A percentile compares a stretch with the other conserved stretches of the same genome.
Conservation (phyloP, 805 yeast genomes). For the Candida pseudoglaebosa region DNA sequence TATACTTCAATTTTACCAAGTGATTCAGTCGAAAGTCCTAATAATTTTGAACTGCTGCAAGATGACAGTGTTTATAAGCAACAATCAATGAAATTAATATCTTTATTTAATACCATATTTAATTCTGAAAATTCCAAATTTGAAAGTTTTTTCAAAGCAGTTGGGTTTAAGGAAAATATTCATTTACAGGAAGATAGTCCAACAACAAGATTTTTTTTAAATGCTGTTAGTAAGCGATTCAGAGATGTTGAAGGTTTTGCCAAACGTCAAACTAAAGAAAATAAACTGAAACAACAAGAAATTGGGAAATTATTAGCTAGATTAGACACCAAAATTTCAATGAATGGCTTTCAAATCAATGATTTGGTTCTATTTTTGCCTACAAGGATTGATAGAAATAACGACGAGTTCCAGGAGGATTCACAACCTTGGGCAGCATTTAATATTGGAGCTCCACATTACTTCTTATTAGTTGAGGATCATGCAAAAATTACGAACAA, state of each 20-base stretch:
- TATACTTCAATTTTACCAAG: conserved; percentile 6
- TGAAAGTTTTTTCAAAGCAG: conserved; percentile 16
- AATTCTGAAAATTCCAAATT: conserved; percentile 13
- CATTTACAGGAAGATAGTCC: conserved; percentile 20
- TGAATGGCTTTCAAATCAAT: conserved; percentile 62
- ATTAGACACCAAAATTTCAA: conserved; percentile 53
- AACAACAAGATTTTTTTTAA: conserved; percentile 28
- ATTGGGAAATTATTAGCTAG: conserved; percentile 32
- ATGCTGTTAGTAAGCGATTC: conserved; percentile 65
- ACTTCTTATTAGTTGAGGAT: conserved; percentile 53
- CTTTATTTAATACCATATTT: conserved; percentile 16
- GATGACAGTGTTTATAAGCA: conserved; percentile 10
- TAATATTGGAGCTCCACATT: conserved; percentile 84
- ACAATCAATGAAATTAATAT: conserved; percentile 14
- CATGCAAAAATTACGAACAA: conserved; percentile 30
- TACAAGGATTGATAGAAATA: conserved; percentile 47
- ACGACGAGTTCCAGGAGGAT: conserved; percentile 9
- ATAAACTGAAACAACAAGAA: conserved; percentile 48
- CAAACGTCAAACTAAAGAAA: conserved; percentile 75
- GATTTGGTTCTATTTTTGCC: conserved; percentile 86
- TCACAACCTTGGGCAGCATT: conserved; percentile 89
- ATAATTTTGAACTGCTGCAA: conserved; percentile 7
- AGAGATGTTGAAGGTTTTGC: conserved; percentile 89
- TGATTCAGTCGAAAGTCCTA: conserved; percentile 5
- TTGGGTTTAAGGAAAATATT: conserved; percentile 26